Percentiles rank a stretch among this genome's conserved stretches.
Evolutionary conservation across 2,329 filamentous ascomycete species (phyloP).

Genomic region (Ophiostoma ips): DNA sequence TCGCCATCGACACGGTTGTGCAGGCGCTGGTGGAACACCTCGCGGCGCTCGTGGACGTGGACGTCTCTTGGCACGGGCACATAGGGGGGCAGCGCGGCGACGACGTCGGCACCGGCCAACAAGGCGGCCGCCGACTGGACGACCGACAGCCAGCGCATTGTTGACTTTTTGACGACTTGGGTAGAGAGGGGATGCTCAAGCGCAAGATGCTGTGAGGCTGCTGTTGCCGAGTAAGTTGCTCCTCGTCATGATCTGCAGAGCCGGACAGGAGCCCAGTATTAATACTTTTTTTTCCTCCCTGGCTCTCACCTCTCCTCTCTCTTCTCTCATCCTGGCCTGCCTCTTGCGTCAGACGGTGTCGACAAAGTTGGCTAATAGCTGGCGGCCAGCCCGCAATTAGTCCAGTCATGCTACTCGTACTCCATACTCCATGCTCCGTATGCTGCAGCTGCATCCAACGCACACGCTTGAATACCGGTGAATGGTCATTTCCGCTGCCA

Average conservation of each 20-base stretch:
- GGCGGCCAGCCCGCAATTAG: no score
- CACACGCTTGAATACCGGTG: no score
- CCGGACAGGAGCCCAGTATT: not conserved
- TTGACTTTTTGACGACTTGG: not conserved
- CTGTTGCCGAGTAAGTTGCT: not conserved
- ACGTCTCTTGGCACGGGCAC: not conserved
- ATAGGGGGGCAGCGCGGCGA: not conserved
- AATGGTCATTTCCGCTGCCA: not conserved
- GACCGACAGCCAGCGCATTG: not conserved
- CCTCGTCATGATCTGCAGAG: not conserved
- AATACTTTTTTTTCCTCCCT: not conserved
- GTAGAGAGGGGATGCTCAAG: not conserved
- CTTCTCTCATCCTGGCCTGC: no score
- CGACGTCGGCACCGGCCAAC: not conserved
- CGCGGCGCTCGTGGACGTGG: slow-evolving; percentile 1
- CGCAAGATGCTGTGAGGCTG: not conserved
- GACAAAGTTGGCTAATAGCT: no score
- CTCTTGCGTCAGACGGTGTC: not conserved
- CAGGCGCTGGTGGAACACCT: not conserved
- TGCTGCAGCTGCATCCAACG: no score
- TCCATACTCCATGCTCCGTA: no score
- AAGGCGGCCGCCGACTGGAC: not conserved
- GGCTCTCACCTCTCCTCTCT: no score
- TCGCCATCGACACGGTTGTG: slow-evolving; percentile 14
- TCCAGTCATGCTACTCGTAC: no score